Conservation (phyloP, 2,329 filamentous ascomycete species). For the Aspergillus sp. region DNA sequence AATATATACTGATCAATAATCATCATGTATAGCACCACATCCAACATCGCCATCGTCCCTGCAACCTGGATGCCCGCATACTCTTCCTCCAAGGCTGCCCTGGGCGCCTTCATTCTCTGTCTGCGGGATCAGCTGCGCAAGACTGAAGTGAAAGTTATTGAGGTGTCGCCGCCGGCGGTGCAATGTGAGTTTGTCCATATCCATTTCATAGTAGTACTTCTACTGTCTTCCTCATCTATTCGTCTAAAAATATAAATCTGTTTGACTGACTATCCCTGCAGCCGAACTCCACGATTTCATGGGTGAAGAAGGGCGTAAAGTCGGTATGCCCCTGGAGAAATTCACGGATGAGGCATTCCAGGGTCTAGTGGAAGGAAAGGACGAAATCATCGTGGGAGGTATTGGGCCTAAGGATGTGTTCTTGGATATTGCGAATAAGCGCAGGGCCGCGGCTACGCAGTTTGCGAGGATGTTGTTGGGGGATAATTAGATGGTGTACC, state of each 20-base stretch:
- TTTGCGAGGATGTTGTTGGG: slow-evolving; percentile 11
- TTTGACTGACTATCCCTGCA: slow-evolving; percentile 6
- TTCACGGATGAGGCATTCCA: slow-evolving; percentile 52
- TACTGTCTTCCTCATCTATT: too few relatives aligned
- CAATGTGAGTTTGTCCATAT: slow-evolving; percentile 31
- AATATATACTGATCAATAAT: too few relatives aligned
- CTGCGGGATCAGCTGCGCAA: slow-evolving; percentile 47
- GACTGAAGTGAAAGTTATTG: slow-evolving; percentile 45
- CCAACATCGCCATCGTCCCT: slow-evolving; percentile 52
- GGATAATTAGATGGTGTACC: neutral
- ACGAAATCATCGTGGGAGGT: slow-evolving; percentile 45
- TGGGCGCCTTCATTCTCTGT: slow-evolving; percentile 52
- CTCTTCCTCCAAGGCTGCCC: slow-evolving; percentile 56
- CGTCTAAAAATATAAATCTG: neutral
- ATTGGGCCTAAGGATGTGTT: slow-evolving; percentile 33
- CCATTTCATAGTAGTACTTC: neutral
- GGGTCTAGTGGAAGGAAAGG: slow-evolving; percentile 44
- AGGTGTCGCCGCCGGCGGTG: slow-evolving; percentile 50
- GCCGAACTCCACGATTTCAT: slow-evolving; percentile 55
- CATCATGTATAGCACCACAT: slow-evolving; percentile 33
- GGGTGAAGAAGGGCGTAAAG: slow-evolving; percentile 44
- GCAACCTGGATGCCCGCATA: slow-evolving; percentile 52
- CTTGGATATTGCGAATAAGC: slow-evolving; percentile 35
- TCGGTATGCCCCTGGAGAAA: slow-evolving; percentile 53
- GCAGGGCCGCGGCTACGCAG: slow-evolving; percentile 22